Evolutionary conservation across 306 rosid species (phyloP).

Genomic region (Hippophae tibetana): DNA sequence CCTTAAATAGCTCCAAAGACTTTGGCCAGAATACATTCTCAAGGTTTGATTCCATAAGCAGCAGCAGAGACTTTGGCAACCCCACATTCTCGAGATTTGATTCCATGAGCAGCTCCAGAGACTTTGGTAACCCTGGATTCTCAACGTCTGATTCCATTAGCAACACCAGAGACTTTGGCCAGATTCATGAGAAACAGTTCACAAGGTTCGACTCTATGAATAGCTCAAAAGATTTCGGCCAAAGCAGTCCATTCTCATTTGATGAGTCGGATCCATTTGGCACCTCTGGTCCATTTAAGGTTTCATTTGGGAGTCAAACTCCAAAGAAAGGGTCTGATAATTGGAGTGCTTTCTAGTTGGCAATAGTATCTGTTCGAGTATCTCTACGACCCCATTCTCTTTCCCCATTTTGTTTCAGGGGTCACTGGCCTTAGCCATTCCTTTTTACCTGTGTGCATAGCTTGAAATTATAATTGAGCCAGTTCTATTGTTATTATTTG

Average conservation of each 20-base stretch:
- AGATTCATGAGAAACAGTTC: neutral
- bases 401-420: slow-evolving; percentile 35
- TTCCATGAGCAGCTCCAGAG: slow-evolving; percentile 18
- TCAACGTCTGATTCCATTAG: slow-evolving; percentile 61
- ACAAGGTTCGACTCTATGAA: slow-evolving; percentile 50
- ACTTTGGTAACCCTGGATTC: slow-evolving; percentile 7
- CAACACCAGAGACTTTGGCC: slow-evolving; percentile 52
- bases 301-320: slow-evolving; percentile 54
- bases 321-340: slow-evolving; percentile 62
- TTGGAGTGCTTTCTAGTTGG: slow-evolving; percentile 76
- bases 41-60: slow-evolving; percentile 48
- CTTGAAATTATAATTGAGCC: slow-evolving; percentile 29
- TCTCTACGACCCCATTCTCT: slow-evolving; percentile 14
- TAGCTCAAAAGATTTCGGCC: slow-evolving; percentile 56
- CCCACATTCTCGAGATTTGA: slow-evolving; percentile 18
- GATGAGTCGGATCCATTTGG: slow-evolving; percentile 84
- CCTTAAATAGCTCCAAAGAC: slow-evolving; percentile 18
- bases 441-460: slow-evolving; percentile 43
- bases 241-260: slow-evolving; percentile 45
- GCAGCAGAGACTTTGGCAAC: slow-evolving; percentile 51
- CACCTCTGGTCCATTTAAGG: slow-evolving; percentile 84
- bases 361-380: slow-evolving; percentile 1
- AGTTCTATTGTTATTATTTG: slow-evolving; percentile 22
- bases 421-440: slow-evolving; percentile 42
- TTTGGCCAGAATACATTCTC: slow-evolving; percentile 19